Evolutionary conservation across 108 stramenopile genomes (phyloP), one percentile per base, ranked within the genome.

Genomic region (Stephanodiscus minutulus): DNA sequence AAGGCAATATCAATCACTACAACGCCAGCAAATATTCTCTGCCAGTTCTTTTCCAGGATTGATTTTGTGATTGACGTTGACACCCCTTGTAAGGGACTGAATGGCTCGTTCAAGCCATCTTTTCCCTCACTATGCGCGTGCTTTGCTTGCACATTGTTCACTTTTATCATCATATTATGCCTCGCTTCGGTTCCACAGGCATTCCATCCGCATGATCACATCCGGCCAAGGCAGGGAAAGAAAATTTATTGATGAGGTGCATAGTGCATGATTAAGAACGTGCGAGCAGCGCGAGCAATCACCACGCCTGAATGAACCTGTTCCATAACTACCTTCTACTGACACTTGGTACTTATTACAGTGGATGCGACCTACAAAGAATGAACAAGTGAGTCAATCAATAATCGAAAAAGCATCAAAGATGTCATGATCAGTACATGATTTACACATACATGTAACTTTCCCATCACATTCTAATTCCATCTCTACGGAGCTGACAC

Each of bases 151-250:
- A 57, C 56, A 59, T 59, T 33, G 13, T 55, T 55, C 35, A 57
- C 55, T 43, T 69, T 69, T 36, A 69, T 69, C 24, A 58, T 28
- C 68, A 69, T 21, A 20, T 37, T 69, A 33, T 68, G 54, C 35
- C 31, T 43, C 31, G 52, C 67, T 68, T 52, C 21, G 15, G n/a
- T 25, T 25, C 28, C 2, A 55, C 7, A 52, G 50, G 20, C 20
- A 7, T 52, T 2, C 7, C 50, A 20, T 20, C 50, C 50, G 20
- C 22, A 20, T 7, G 18, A 52, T 52, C 22, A 7, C 50, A 8
- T 28, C 10, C 12, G 7, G 25, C 27, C 0, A 25, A 27, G 22
- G 8, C 2, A 25, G 6, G 5, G 54, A 39, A 39, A 28, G 54
- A 7, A 55, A 24, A 5, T 7, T 52, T 7, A 20, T 52, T 20